Evolutionary conservation across 306 rosid species (phyloP).

Genomic region (Elaeagnus macrophylla): DNA sequence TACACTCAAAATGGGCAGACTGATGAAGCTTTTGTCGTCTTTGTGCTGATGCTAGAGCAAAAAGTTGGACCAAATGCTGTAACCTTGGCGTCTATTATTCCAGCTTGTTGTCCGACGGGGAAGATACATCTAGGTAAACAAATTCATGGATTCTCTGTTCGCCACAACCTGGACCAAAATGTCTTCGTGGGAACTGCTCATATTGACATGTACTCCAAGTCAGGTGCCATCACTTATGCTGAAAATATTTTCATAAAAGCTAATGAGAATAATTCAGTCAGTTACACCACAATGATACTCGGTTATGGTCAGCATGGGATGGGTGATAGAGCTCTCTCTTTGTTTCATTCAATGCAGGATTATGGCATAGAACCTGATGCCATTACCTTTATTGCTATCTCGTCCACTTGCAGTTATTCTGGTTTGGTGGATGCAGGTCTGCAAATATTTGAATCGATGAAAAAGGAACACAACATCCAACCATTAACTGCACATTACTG

Average conservation of each 20-base stretch:
- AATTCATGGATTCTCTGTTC: constrained; percentile 69
- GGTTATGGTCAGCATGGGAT: constrained; percentile 87
- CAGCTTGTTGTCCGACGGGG: constrained; percentile 69
- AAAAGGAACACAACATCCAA: constrained; percentile 40
- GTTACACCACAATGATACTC: constrained; percentile 72
- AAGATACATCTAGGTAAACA: constrained; percentile 56
- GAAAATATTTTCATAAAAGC: constrained; percentile 50
- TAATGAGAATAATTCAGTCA: constrained; percentile 57
- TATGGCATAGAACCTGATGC: constrained; percentile 59
- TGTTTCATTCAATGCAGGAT: constrained; percentile 56
- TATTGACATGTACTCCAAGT: constrained; percentile 72
- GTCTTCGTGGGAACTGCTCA: constrained; percentile 71
- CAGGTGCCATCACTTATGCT: constrained; percentile 56
- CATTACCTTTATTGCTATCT: constrained; percentile 61
- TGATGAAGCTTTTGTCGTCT: constrained; percentile 47
- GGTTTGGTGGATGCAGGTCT: constrained; percentile 79
- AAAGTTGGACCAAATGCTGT: constrained; percentile 53
- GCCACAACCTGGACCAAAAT: constrained; percentile 48
- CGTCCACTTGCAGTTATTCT: constrained; percentile 66
- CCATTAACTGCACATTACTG: constrained; percentile 57
- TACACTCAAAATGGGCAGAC: constrained; percentile 60
- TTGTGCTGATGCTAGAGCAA: constrained; percentile 48
- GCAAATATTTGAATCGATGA: constrained; percentile 56
- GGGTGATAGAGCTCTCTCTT: constrained; percentile 62
- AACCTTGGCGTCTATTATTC: constrained; percentile 70